phyloP scores from a whole-genome alignment of 768 basidiomycete genomes.

The Cystobasidium tubakii region DNA sequence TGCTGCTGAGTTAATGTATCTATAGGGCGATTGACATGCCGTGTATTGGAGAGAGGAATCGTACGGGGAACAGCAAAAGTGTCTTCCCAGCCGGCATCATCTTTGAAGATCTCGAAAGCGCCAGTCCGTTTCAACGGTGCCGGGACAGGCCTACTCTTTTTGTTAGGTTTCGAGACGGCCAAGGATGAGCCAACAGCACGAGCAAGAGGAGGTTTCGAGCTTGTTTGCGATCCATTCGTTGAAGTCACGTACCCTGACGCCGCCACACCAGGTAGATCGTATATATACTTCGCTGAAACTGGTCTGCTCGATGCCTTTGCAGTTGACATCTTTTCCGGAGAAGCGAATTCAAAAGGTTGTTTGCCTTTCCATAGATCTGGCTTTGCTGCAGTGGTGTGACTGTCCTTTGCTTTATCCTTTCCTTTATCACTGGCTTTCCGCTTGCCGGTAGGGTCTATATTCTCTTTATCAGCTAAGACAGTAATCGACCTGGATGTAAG shows the following conservation, averaged over 20 bases:
- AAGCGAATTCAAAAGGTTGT: slow-evolving; percentile 15
- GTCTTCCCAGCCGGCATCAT: background rate
- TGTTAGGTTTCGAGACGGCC: background rate
- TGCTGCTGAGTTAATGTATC: background rate
- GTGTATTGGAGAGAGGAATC: background rate
- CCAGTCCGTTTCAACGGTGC: background rate
- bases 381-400: background rate
- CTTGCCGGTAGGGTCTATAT: slow-evolving; percentile 1
- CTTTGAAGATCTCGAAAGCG: slow-evolving; percentile 10
- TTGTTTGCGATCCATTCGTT: background rate
- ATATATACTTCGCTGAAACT: slow-evolving; percentile 4
- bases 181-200: background rate
- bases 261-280: slow-evolving; percentile 1
- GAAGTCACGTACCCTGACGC: background rate
- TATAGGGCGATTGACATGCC: background rate
- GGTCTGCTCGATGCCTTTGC: background rate
- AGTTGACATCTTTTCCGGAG: background rate
- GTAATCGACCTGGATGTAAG: background rate
- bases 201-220: background rate
- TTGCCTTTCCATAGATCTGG: slow-evolving; percentile 16
- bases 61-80: background rate
- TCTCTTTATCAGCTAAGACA: slow-evolving; percentile 17
- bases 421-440: background rate
- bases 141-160: background rate
- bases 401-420: background rate